These are phyloP conservation scores for Candida freyschussii DNA, from an alignment of 1,139 yeast genomes.

Conservation along the genomic window DNA sequence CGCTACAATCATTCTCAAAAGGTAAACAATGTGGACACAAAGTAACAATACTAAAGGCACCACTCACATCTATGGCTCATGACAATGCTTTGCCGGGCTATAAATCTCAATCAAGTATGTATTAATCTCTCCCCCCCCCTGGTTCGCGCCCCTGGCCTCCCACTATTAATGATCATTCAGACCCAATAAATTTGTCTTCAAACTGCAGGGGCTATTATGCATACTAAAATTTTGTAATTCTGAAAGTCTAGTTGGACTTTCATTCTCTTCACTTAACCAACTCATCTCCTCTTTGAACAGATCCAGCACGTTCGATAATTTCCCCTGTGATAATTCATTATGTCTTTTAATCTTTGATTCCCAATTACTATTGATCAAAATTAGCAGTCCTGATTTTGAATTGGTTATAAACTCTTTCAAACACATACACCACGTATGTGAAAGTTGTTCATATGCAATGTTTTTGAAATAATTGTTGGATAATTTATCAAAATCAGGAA, in stretches of 20 bases:
- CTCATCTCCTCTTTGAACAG: conserved; percentile 39
- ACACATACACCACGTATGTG: conserved; percentile 68
- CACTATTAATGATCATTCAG: too few relatives aligned
- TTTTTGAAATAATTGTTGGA: conserved; percentile 70
- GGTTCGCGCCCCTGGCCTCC: too few relatives aligned
- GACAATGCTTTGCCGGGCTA: too few relatives aligned
- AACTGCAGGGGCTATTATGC: conserved; percentile 22
- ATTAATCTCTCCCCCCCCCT: too few relatives aligned
- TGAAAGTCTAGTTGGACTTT: conserved; percentile 11
- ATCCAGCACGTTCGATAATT: conserved; percentile 44
- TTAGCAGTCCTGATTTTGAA: conserved; percentile 31
- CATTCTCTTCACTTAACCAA: conserved; percentile 16
- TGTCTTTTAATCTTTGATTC: conserved; percentile 52
- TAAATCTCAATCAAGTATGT: too few relatives aligned
- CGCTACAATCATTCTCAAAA: too few relatives aligned
- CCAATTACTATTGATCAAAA: conserved; percentile 48
- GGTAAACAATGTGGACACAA: too few relatives aligned
- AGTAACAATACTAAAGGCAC: too few relatives aligned
- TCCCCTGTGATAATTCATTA: conserved; percentile 51
- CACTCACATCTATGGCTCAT: too few relatives aligned
- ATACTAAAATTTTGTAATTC: conserved; percentile 21
- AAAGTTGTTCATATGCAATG: conserved; percentile 75
- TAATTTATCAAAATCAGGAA: conserved; percentile 69
- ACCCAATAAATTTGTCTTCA: conserved; percentile 9
- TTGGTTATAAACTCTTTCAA: conserved; percentile 44